A percentile compares a stretch with the other conserved stretches of the same genome.
Conservation (phyloP, 768 basidiomycete genomes). For the Tylopilus intermedius region DNA sequence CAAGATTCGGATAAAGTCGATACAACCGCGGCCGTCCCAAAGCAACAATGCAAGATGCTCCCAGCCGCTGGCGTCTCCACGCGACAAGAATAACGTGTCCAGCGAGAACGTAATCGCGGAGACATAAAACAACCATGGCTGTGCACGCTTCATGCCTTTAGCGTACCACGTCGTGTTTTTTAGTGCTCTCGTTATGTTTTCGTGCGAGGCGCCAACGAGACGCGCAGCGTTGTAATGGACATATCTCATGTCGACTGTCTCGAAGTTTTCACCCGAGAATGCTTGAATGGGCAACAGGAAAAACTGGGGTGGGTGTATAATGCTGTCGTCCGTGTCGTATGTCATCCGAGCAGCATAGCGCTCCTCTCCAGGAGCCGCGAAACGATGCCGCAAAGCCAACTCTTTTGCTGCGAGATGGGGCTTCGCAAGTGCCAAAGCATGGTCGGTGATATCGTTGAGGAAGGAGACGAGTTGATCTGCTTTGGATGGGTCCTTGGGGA, state of each 20-base stretch:
- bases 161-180: background rate
- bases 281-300: conserved; percentile 13
- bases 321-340: background rate
- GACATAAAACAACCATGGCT: conserved; percentile 9
- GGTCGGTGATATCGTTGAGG: conserved; percentile 6
- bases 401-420: background rate
- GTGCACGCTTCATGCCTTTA: conserved; percentile 1
- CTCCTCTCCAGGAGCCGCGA: background rate
- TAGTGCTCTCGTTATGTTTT: background rate
- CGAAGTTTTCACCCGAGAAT: background rate
- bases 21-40: background rate
- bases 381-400: background rate
- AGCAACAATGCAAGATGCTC: background rate
- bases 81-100: background rate
- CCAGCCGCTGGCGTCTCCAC: background rate
- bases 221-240: background rate
- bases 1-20: background rate
- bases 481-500: background rate
- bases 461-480: conserved; percentile 3
- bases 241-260: background rate
- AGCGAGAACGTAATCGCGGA: conserved; percentile 1
- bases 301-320: conserved; percentile 8
- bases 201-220: conserved; percentile 3
- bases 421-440: background rate
- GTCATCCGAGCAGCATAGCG: background rate